phyloP scores from a whole-genome alignment of 495 filamentous ascomycete species.

The Aspergillus affinis region DNA sequence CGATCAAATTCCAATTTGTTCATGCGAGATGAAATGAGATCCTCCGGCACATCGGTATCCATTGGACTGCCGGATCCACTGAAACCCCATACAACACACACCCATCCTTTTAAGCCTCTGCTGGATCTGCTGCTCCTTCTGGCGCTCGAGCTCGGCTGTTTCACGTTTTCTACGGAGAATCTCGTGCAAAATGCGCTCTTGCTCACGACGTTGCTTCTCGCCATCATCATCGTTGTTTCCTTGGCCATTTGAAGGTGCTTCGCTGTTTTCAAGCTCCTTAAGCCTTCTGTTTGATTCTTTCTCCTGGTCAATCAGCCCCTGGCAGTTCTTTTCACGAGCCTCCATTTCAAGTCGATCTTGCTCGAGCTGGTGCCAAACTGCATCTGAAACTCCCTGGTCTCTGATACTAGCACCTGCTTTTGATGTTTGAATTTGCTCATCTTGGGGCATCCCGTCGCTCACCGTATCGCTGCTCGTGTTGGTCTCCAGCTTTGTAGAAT shows the following conservation, averaged over 20 bases:
- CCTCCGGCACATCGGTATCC: slow-evolving; percentile 59
- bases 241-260: slow-evolving; percentile 1
- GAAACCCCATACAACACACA: slow-evolving; percentile 47
- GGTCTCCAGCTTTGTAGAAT: slow-evolving; percentile 1
- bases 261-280: neutral
- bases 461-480: neutral
- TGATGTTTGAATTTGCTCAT: slow-evolving; percentile 9
- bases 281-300: slow-evolving; percentile 6
- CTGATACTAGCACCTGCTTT: slow-evolving; percentile 17
- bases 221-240: slow-evolving; percentile 16
- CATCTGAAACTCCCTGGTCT: slow-evolving; percentile 60
- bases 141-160: slow-evolving; percentile 20
- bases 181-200: slow-evolving; percentile 35
- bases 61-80: slow-evolving; percentile 52
- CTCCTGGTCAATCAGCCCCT: slow-evolving; percentile 16
- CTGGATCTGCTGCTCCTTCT: slow-evolving; percentile 43
- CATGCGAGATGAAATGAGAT: slow-evolving; percentile 32
- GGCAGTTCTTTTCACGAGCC: slow-evolving; percentile 18
- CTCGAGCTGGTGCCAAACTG: slow-evolving; percentile 59
- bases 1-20: neutral
- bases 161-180: slow-evolving; percentile 26
- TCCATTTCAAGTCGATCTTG: slow-evolving; percentile 40
- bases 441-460: neutral
- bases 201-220: slow-evolving; percentile 27
- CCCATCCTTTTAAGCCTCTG: slow-evolving; percentile 50